A percentile compares a stretch with the other conserved stretches of the same genome.
These are phyloP conservation scores for Gracilaria caudata DNA, from an alignment of 23 red algal species.

Conservation along the genomic window DNA sequence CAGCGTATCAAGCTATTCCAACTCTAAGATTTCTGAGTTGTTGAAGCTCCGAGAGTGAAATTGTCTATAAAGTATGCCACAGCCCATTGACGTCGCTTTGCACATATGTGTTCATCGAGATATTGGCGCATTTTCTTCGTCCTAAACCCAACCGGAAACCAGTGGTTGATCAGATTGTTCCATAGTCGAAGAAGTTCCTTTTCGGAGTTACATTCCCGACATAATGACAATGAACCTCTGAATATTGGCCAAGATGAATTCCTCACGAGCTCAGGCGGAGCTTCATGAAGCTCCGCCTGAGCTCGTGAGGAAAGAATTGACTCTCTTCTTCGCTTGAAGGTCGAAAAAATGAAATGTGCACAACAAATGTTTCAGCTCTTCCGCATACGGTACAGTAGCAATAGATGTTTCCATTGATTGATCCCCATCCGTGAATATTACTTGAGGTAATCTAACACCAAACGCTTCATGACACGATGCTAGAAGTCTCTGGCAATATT, in stretches of 20 bases:
- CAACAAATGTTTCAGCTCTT: background rate
- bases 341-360: background rate
- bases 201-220: background rate
- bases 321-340: background rate
- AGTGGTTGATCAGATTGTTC: background rate
- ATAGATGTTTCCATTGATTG: background rate
- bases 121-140: background rate
- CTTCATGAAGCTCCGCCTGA: background rate
- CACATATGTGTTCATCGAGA: background rate
- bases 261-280: background rate
- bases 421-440: conserved; percentile 23
- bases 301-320: background rate
- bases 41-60: conserved; percentile 17
- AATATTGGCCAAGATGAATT: background rate
- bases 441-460: background rate
- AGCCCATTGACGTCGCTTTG: background rate
- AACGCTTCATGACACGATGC: background rate
- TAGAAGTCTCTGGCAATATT: conserved; percentile 18
- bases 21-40: background rate
- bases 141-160: background rate
- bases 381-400: background rate
- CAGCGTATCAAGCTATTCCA: background rate
- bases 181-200: background rate
- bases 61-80: background rate
- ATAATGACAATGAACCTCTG: background rate